These are phyloP conservation scores for Zygosaccharomyces siamensis DNA, from an alignment of 805 yeast species.

Conservation along the genomic window DNA sequence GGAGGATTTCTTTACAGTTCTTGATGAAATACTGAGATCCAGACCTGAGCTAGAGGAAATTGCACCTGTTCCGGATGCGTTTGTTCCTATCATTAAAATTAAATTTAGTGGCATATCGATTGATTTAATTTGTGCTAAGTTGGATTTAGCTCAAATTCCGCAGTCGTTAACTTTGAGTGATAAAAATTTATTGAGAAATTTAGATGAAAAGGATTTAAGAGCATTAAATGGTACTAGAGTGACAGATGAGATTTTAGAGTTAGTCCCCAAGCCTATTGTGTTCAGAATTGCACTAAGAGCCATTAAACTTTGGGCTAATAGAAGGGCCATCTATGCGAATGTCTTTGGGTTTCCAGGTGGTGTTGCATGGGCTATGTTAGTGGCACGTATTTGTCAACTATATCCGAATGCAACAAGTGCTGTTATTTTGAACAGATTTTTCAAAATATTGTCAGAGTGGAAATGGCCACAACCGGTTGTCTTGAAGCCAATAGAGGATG, in stretches of 20 bases:
- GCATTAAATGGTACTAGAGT: constrained; percentile 95
- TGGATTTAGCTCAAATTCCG: constrained; percentile 84
- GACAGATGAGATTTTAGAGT: constrained; percentile 83
- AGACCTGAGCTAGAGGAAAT: constrained; percentile 86
- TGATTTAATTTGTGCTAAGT: constrained; percentile 79
- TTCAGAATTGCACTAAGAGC: constrained; percentile 91
- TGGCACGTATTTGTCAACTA: constrained; percentile 94
- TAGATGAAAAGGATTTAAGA: constrained; percentile 88
- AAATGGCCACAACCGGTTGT: constrained; percentile 98
- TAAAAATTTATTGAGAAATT: constrained; percentile 75
- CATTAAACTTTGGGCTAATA: constrained; percentile 94
- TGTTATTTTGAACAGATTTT: constrained; percentile 83
- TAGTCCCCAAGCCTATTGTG: constrained; percentile 90
- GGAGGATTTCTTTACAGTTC: constrained; percentile 82
- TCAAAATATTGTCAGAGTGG: constrained; percentile 83
- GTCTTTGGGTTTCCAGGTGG: constrained; percentile 98
- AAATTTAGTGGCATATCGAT: constrained; percentile 88
- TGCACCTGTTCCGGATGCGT: constrained; percentile 92
- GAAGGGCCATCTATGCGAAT: constrained; percentile 89
- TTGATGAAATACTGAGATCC: constrained; percentile 60
- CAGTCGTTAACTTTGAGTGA: constrained; percentile 67
- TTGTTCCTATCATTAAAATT: constrained; percentile 91
- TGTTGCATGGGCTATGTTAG: constrained; percentile 99
- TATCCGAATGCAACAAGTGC: constrained; percentile 96
- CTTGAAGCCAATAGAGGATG: constrained; percentile 90